Evolutionary conservation across 805 yeast genomes (phyloP), one percentile per base, ranked within the genome.

Genomic region (Saccharomyces paradoxus): DNA sequence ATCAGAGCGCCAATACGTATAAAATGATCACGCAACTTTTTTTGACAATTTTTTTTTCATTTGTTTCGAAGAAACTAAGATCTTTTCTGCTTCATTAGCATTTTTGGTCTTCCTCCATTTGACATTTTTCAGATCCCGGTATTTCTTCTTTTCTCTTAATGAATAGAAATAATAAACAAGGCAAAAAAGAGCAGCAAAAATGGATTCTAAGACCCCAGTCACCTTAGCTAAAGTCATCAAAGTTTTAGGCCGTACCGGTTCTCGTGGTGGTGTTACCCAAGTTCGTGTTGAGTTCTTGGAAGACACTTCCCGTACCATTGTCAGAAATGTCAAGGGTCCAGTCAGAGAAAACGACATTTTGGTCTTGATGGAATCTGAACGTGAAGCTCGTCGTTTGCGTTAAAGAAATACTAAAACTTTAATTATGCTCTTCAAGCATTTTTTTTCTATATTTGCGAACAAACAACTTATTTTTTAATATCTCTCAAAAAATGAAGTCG

Each of bases 221-320:
- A 94, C 96, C 83, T 89, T 92, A 80, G 99, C 98, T 78, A 92
- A 92, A 85, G 99, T 92, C 76, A 89, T 89, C 81, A 94, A 92
- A 84, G 98, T 92, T 79, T 85, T 92, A 80, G 98, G 98, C 79
- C 92, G 99, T 82, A 92, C 99, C 86, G 99, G 99, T 78, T 92
- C 99, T 78, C 92, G 98, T 83, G 98, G 98, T 87, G 97, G 97
- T 84, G 96, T 89, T 79, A 89, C 96, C 81, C 96, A 89, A 81
- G 96, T 89, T 80, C 89, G 96, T 79, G 96, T 89, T 74, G 96
- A 89, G 80, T 89, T 89, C 86, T 81, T 89, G 76, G 96, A 89
- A 74, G 96, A 89, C 78, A 81, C 91, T 74, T 81, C 94, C 79
- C 87, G 96, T 83, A 86, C 94, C 74, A 89, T 89, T 72, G 95